Conservation (phyloP, 2,329 filamentous ascomycete species). For the Trichoderma aggressivum region DNA sequence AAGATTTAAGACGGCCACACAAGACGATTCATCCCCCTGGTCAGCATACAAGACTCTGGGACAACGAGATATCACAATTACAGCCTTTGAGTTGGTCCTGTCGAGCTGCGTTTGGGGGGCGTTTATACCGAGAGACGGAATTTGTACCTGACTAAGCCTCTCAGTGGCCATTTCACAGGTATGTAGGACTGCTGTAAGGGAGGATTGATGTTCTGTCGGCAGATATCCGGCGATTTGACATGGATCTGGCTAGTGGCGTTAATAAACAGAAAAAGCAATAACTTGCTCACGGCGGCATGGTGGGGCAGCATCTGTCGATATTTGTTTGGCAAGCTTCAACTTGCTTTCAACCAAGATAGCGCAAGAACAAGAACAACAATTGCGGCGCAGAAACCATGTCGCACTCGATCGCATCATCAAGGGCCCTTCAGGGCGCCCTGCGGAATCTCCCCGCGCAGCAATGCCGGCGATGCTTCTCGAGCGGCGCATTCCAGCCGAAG, state of each 20-base stretch:
- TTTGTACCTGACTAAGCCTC: conserved; percentile 8
- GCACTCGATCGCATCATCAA: conserved; percentile 35
- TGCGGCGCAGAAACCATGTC: conserved; percentile 35
- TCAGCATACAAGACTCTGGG: background rate
- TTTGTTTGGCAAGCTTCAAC: background rate
- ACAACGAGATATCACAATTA: background rate
- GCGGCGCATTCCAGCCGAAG: conserved; percentile 34
- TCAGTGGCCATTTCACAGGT: background rate
- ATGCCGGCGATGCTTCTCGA: conserved; percentile 44
- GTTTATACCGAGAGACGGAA: background rate
- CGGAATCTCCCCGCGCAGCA: conserved; percentile 33
- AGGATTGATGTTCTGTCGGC: background rate
- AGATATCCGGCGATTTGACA: conserved; percentile 1
- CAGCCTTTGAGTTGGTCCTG: background rate
- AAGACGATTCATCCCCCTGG: background rate
- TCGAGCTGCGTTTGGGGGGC: background rate
- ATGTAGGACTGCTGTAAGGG: background rate
- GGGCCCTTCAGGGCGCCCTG: conserved; percentile 35
- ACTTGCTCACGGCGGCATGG: conserved; percentile 6
- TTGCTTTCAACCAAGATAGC: background rate
- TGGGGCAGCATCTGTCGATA: conserved; percentile 16
- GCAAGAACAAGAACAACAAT: background rate
- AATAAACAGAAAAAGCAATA: background rate
- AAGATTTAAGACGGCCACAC: background rate
- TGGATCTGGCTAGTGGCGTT: background rate